phyloP scores from a whole-genome alignment of 2,329 filamentous ascomycete species.

The Cyanodermella asteris region DNA sequence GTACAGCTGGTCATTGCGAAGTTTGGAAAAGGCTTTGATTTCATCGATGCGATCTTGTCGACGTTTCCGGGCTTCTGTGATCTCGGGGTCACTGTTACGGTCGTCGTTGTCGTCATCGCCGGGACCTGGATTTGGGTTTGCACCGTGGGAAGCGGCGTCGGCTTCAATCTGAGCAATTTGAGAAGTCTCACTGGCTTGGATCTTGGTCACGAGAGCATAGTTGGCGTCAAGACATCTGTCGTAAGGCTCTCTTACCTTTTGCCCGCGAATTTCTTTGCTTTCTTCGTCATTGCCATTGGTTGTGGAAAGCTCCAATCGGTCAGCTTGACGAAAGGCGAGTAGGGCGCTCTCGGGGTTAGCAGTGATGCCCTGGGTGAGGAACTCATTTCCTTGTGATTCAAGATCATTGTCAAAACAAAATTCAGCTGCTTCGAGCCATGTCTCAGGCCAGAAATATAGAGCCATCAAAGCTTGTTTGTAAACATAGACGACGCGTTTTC shows the following conservation, averaged over 20 bases:
- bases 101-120: constrained; percentile 31
- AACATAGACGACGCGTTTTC: constrained; percentile 62
- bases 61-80: constrained; percentile 27
- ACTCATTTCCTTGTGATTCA: constrained; percentile 49
- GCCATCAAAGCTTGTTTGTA: constrained; percentile 91
- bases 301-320: constrained; percentile 62
- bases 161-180: constrained; percentile 33
- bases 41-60: constrained; percentile 33
- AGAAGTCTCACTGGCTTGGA: constrained; percentile 42
- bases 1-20: constrained; percentile 54
- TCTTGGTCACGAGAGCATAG: constrained; percentile 65
- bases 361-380: constrained; percentile 59
- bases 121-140: too few relatives aligned
- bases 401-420: constrained; percentile 71
- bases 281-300: constrained; percentile 58
- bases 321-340: constrained; percentile 71
- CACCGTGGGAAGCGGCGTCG: constrained; percentile 21
- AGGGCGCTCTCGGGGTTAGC: constrained; percentile 90
- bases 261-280: constrained; percentile 39
- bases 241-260: constrained; percentile 62
- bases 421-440: constrained; percentile 87
- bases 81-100: constrained; percentile 23
- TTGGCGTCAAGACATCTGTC: constrained; percentile 64
- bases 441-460: constrained; percentile 79
- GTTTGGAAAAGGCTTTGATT: constrained; percentile 42